These are phyloP conservation scores for Calonectria naviculata DNA, from an alignment of 2,329 filamentous ascomycete species.

Conservation along the genomic window DNA sequence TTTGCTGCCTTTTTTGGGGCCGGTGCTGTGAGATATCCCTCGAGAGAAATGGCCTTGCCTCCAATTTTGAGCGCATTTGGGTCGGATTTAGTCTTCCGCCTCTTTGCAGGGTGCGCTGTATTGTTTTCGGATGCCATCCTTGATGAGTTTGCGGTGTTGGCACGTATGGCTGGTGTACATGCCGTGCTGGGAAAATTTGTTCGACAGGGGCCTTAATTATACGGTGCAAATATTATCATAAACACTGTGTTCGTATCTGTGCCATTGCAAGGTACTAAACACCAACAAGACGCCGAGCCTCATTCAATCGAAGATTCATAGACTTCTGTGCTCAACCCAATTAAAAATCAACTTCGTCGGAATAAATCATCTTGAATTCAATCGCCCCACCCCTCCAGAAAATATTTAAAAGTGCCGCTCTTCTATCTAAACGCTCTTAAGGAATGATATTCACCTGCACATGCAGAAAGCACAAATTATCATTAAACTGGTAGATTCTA, in stretches of 20 bases:
- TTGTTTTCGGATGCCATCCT: conserved; percentile 41
- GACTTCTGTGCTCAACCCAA: too few species aligned
- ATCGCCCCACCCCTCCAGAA: too few species aligned
- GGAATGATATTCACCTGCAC: too few species aligned
- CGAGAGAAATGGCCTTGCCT: conserved; percentile 60
- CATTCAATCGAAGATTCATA: too few species aligned
- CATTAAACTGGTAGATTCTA: not conserved
- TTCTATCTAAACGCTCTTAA: too few species aligned
- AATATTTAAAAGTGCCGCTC: too few species aligned
- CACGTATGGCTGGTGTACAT: not conserved
- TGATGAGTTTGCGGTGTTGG: conserved; percentile 9
- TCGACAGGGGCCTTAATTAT: not conserved
- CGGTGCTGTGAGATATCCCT: conserved; percentile 59
- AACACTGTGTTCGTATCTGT: conserved; percentile 8
- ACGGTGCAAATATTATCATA: not conserved
- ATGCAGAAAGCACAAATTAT: not conserved
- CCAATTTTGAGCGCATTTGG: conserved; percentile 57
- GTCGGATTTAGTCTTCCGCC: conserved; percentile 47
- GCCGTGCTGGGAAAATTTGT: conserved; percentile 9
- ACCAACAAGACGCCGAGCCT: too few species aligned
- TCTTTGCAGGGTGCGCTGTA: conserved; percentile 47
- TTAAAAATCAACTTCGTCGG: too few species aligned
- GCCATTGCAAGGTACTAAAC: too few species aligned
- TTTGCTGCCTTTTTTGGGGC: conserved; percentile 37
- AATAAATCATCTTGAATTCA: too few species aligned